phyloP scores from a whole-genome alignment of 805 yeast species.

The Kazachstania kunashirensis region DNA sequence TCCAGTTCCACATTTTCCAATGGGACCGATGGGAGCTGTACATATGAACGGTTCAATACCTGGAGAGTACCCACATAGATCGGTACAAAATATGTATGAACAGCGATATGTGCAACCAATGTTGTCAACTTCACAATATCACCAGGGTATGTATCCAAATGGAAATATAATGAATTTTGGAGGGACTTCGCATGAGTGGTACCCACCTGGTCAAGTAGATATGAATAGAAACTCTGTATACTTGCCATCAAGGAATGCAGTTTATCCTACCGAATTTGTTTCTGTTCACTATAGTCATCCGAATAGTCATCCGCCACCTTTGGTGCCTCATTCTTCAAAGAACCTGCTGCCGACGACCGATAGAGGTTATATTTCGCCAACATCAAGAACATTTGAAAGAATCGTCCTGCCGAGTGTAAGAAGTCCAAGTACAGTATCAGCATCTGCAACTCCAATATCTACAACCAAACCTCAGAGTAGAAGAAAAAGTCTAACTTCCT shows the following conservation, averaged over 20 bases:
- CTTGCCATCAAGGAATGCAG: not conserved
- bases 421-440: not conserved
- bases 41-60: not conserved
- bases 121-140: not conserved
- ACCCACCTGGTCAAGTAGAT: not conserved
- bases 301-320: not conserved
- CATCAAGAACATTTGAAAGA: not conserved
- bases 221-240: not conserved
- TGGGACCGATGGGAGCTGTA: not conserved
- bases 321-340: not conserved
- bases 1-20: not conserved
- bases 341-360: not conserved
- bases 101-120: constrained; percentile 1
- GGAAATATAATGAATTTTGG: not conserved
- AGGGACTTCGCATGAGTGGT: not conserved
- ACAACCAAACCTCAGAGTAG: no score
- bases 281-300: not conserved
- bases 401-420: not conserved
- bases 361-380: not conserved
- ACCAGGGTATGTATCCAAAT: not conserved
- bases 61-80: not conserved
- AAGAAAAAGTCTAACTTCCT: no score
- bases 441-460: not conserved
- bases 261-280: not conserved
- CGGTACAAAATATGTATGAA: not conserved